Evolutionary conservation across 148 eudicot species (phyloP), one percentile per base, ranked within the genome.

Genomic region (Nepenthes gracilis): DNA sequence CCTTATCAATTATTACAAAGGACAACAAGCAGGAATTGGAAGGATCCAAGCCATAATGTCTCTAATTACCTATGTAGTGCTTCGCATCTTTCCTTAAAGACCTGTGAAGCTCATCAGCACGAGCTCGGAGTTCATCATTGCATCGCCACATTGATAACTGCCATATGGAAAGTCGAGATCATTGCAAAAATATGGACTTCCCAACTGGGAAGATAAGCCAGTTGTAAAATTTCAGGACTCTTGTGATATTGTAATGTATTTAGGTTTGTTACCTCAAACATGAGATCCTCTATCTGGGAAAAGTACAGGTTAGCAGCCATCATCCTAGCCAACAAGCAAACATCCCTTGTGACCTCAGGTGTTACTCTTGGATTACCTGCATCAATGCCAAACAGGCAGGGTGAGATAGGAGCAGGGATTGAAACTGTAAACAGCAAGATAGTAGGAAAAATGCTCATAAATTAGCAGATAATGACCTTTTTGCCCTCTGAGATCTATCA

Each of bases 141-240:
- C 67, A 64, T 33, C 67, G 67, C 67, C 67, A 64, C 67, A 64
- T 64, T 35, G 67, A 64, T n/a, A 64, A 43, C 67, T 64, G 60
- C 53, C 32, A 43, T 36, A 56, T 12, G 8, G 9, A 15, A 13
- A 54, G 9, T 57, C 9, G 9, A 36, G 38, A 33, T 57, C 12
- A 33, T n/a, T n/a, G 32, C 32, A 54, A 54, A 2, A 2, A 32
- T 9, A 13, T 13, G 33, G 2, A 54, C 6, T 4, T 52, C 12
- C 12, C 13, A 54, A 2, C 14, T 3, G 5, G 33, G 12, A 32
- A 32, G 15, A 2, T n/a, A 54, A 54, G 33, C 34, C 57, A 54
- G 15, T 7, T 8, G 34, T 7, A 54, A n/a, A 2, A 7, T 8
- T 54, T 6, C 32, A 32, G 1, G 33, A 54, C 8, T 12, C 2